These are phyloP conservation scores for Candida succiphila DNA, from an alignment of 805 yeast species.

Conservation along the genomic window DNA sequence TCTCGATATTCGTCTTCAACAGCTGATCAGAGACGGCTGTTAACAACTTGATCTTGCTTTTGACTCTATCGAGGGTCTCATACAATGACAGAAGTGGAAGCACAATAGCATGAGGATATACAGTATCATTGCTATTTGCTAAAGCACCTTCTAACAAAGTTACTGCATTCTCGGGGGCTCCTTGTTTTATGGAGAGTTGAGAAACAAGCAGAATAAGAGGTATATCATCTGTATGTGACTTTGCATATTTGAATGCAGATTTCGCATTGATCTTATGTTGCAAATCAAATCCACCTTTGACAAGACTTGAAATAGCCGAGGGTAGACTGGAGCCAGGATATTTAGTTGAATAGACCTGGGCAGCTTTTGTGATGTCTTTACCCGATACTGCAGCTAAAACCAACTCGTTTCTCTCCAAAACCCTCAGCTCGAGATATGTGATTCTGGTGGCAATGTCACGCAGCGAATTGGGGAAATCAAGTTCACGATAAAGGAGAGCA, in stretches of 20 bases:
- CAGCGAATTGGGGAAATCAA: conserved; percentile 20
- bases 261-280: conserved; percentile 16
- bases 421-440: conserved; percentile 29
- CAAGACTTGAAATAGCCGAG: conserved; percentile 11
- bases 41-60: conserved; percentile 23
- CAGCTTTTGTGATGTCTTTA: conserved; percentile 15
- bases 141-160: conserved; percentile 25
- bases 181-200: conserved; percentile 21
- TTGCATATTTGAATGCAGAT: conserved; percentile 24
- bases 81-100: conserved; percentile 40
- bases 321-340: conserved; percentile 19
- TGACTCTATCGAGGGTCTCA: conserved; percentile 31
- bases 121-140: conserved; percentile 2
- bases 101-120: conserved; percentile 35
- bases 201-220: conserved; percentile 23
- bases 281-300: conserved; percentile 10
- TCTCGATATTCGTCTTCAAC: conserved; percentile 4
- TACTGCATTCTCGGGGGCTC: conserved; percentile 24
- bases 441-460: conserved; percentile 20
- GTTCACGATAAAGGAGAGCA: conserved; percentile 19
- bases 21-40: conserved; percentile 17
- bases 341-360: conserved; percentile 7
- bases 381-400: conserved; percentile 30
- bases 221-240: conserved; percentile 17
- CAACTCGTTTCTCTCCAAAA: conserved; percentile 33